Conservation (phyloP, 2,329 filamentous ascomycete genomes). For the Tolypocladium ophioglossoides region DNA sequence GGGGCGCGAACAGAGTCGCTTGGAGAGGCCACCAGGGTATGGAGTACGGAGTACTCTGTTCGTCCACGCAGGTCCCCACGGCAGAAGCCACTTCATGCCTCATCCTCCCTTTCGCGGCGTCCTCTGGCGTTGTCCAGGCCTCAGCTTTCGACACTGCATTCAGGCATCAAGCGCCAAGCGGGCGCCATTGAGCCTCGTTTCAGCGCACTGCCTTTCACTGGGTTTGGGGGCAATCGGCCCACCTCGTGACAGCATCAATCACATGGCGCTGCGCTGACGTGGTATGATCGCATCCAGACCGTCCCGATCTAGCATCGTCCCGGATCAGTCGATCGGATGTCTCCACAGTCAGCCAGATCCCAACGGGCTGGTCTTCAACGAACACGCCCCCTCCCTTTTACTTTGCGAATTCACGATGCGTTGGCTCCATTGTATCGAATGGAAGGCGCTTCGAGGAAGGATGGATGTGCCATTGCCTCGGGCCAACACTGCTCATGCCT, state of each 20-base stretch:
- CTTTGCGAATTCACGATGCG: not conserved
- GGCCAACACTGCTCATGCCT: not conserved
- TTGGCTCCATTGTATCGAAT: not conserved
- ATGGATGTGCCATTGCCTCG: not conserved
- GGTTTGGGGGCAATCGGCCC: not conserved
- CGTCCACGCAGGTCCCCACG: not conserved
- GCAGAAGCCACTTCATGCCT: not conserved
- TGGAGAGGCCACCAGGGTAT: not conserved
- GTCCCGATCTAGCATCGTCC: conserved; percentile 3
- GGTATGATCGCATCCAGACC: conserved; percentile 1
- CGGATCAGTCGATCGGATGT: conserved; percentile 3
- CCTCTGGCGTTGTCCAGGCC: not conserved
- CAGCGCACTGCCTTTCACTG: not conserved
- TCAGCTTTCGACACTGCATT: not conserved
- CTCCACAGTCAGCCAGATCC: conserved; percentile 2
- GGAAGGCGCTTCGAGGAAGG: not conserved
- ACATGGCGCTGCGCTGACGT: conserved; percentile 3
- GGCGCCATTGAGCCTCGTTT: not conserved
- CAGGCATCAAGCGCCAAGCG: not conserved
- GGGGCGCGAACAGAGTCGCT: not conserved
- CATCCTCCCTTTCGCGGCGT: not conserved
- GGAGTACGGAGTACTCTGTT: not conserved
- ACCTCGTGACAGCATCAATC: not conserved
- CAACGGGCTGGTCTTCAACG: not conserved
- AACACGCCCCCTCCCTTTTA: not conserved